Evolutionary conservation across 495 filamentous ascomycete species (phyloP), one percentile per base, ranked within the genome.

Genomic region (Cercophora newfieldiana): DNA sequence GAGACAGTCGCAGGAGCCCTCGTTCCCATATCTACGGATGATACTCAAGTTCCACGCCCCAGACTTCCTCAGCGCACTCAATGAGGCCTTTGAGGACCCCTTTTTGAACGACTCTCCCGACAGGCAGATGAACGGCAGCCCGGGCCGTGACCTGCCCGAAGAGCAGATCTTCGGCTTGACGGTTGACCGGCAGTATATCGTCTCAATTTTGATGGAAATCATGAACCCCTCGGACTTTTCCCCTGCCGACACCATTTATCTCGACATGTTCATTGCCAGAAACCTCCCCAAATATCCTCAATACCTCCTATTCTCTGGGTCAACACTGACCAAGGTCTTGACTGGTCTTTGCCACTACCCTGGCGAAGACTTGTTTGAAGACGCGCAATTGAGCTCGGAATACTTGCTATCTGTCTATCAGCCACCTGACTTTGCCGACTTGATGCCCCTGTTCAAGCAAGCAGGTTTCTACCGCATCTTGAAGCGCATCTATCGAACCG

Each of bases 191-290:
- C 95, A 97, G 77, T 94, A 93, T 73, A 83, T 99, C 60, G 85
- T 97, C 65, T 94, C 88, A 56, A 95, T 97, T 48, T 76, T 99
- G 59, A 82, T 96, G 26, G 92, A 96, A 72, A 87, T 97, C 26
- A 95, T 98, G 91, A 88, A 86, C 59, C 75, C 86, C 10, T 72
- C 81, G 18, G 86, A 87, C 10, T 97, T 96, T 71, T 83, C 86
- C 3, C 71, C 86, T n/a, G 85, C 90, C 64, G 92, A 97, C 75
- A 92, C 90, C 26, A 91, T 99, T 63, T 98, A 96, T 75, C 84
- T 99, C 33, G 90, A 99, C 74, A 99, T 99, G 92, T 98, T 99
- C 72, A 88, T 98, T 74, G 94, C 95, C 51, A 89, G 95, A 63
- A 99, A 96, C 70, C 83, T 98, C 18, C 92, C 95, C 1, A 99